phyloP scores from a whole-genome alignment of 1,139 yeast species.

The Pichia sp. region DNA sequence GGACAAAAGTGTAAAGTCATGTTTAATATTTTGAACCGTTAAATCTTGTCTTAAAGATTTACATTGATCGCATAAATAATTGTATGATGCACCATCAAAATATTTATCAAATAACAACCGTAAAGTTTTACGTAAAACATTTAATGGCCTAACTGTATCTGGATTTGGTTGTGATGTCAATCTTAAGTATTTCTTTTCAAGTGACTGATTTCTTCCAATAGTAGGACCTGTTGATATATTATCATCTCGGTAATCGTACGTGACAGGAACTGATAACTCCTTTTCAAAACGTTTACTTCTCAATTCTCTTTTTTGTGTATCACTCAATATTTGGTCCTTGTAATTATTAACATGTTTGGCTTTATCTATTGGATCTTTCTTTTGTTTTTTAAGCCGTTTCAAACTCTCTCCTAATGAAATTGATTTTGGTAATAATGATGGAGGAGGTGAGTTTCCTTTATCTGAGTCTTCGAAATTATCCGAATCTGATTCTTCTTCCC shows the following conservation, averaged over 20 bases:
- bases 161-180: slow-evolving; percentile 93
- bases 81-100: slow-evolving; percentile 49
- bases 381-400: slow-evolving; percentile 11
- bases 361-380: neutral
- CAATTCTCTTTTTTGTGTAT: slow-evolving; percentile 20
- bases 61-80: slow-evolving; percentile 81
- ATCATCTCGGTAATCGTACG: slow-evolving; percentile 3
- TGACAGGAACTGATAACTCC: slow-evolving; percentile 26
- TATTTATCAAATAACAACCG: slow-evolving; percentile 51
- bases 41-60: slow-evolving; percentile 90
- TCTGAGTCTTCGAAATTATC: neutral
- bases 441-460: neutral
- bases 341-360: neutral
- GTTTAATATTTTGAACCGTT: slow-evolving; percentile 84
- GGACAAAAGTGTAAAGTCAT: slow-evolving; percentile 68
- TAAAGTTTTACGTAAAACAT: slow-evolving; percentile 54
- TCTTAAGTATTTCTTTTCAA: slow-evolving; percentile 77
- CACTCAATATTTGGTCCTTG: too few relatives aligned
- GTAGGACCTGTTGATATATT: slow-evolving; percentile 30
- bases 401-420: slow-evolving; percentile 10
- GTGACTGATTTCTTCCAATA: slow-evolving; percentile 56
- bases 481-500: slow-evolving; percentile 18
- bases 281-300: slow-evolving; percentile 51
- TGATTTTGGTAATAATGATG: neutral
- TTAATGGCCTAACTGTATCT: slow-evolving; percentile 66